phyloP scores from a whole-genome alignment of 164 flowering plant species.

The Dillenia suffruticosa region DNA sequence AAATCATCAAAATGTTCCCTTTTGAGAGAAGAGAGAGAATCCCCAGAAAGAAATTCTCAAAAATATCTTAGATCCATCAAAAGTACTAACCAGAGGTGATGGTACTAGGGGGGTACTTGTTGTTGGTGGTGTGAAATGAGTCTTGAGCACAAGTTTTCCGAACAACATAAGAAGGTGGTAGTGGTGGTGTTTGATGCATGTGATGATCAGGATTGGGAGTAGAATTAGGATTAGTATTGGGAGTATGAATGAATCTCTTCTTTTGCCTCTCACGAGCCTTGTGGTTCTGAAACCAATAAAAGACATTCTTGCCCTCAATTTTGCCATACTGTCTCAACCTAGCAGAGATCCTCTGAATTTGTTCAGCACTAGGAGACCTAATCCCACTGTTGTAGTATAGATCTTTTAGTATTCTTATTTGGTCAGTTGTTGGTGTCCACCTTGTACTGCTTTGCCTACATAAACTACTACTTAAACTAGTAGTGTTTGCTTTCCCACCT shows the following conservation, averaged over 20 bases:
- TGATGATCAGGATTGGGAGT: no score
- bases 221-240: no score
- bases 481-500: constrained; percentile 16
- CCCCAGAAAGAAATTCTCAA: not conserved
- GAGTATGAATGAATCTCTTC: constrained; percentile 41
- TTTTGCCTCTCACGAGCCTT: constrained; percentile 96
- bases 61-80: not conserved
- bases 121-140: constrained; percentile 1
- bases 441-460: constrained; percentile 82
- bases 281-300: constrained; percentile 99
- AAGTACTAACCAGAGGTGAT: no score
- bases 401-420: constrained; percentile 79
- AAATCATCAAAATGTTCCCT: not conserved
- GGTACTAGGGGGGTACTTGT: constrained; percentile 17
- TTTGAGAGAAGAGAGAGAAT: no score
- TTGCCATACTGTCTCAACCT: constrained; percentile 82
- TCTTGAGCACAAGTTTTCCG: no score
- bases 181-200: no score
- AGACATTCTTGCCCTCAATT: constrained; percentile 97
- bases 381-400: constrained; percentile 92
- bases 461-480: constrained; percentile 33
- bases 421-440: constrained; percentile 97
- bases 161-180: no score
- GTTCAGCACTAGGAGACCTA: constrained; percentile 83
- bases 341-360: constrained; percentile 88